Evolutionary conservation across 1,139 yeast species (phyloP), one percentile per base, ranked within the genome.

Genomic region (Diutina neorugosa): DNA sequence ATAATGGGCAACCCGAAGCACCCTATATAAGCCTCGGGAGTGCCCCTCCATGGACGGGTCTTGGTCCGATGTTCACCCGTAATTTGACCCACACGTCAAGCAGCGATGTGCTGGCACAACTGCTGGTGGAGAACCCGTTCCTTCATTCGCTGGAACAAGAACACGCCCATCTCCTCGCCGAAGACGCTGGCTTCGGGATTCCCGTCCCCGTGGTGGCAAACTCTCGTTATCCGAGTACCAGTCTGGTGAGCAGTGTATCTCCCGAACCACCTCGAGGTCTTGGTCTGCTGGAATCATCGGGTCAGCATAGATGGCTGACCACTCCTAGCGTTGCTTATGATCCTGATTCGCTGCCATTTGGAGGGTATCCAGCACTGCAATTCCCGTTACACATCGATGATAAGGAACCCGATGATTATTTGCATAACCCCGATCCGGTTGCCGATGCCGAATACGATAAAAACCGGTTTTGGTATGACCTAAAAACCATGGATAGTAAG

Each of bases 401-500:
- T 41, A 59, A 57, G 49, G 69, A 66, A 52, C 57, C 60, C 7
- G 69, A 66, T 52, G 69, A 66, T 55, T 64, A 65, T 52, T 56
- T 66, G 52, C 69, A 66, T 54, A 66, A 66, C 54, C 68, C 68
- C 0, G 66, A 65, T 56, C 68, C 69, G 4, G 56, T 63, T 12
- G 63, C 61, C 16, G 69, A 66, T 51, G 65, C 64, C 9, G 62
- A 61, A 16, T 66, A 66, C 56, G 69, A 65, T 53, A 63, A 62
- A 40, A 63, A 65, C 57, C 54, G 69, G 34, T 62, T 66, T 56
- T 49, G 55, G 50, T 54, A 66, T 51, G 69, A 66, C 54, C 51
- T 66, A 50, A 63, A 61, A 54, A 44, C 53, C 50, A 61, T 65
- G 64, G 69, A 65, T 54, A 59, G 59, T 12, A 57, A 62, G 34